Percentiles rank a stretch among this genome's conserved stretches.
Conservation (phyloP, 2,329 filamentous ascomycete genomes). For the Beauveria sp. region DNA sequence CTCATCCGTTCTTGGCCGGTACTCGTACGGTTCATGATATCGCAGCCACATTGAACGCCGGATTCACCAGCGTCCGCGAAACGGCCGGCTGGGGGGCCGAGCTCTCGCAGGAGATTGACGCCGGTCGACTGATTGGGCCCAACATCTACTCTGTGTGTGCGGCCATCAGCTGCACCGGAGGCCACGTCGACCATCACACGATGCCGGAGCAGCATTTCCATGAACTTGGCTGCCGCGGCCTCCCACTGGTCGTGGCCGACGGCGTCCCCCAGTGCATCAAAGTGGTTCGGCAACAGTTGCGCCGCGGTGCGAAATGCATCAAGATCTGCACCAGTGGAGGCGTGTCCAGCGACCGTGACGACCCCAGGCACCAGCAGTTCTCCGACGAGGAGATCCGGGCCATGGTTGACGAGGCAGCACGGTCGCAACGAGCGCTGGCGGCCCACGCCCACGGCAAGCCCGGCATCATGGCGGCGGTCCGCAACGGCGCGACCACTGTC, state of each 20-base stretch:
- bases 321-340: not conserved
- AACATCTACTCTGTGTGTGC: no score
- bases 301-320: slow-evolving; percentile 21
- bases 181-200: no score
- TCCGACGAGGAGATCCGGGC: slow-evolving; percentile 10
- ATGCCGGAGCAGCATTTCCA: no score
- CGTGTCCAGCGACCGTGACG: not conserved
- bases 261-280: slow-evolving; percentile 33
- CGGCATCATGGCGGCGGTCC: slow-evolving; percentile 30
- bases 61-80: not conserved
- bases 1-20: no score
- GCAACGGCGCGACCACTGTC: slow-evolving; percentile 29
- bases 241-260: slow-evolving; percentile 21
- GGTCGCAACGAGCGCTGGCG: slow-evolving; percentile 28
- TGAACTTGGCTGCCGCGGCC: no score
- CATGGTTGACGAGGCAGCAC: slow-evolving; percentile 30
- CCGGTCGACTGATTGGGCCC: not conserved
- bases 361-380: not conserved
- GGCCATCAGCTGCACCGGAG: no score
- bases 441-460: slow-evolving; percentile 34
- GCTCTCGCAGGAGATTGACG: not conserved
- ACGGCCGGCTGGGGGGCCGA: not conserved
- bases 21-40: not conserved
- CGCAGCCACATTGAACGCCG: not conserved
- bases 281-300: slow-evolving; percentile 31